A percentile compares a stretch with the other conserved stretches of the same genome.
Conservation (phyloP, 495 filamentous ascomycete genomes). For the Viridothelium virens region DNA sequence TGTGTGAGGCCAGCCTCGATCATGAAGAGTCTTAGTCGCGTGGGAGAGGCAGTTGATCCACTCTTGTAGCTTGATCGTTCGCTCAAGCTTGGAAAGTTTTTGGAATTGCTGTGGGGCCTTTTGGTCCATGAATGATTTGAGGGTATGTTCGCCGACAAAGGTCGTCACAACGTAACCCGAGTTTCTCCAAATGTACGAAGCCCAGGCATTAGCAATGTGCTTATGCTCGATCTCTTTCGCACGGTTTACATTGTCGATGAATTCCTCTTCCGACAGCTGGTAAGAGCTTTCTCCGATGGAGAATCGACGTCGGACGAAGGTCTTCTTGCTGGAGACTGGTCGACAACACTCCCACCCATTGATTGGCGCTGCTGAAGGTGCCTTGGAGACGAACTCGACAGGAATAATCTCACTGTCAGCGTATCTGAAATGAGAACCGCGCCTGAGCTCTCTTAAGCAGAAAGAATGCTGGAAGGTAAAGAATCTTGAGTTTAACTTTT, state of each 20-base stretch:
- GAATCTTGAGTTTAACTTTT: slow-evolving; percentile 63
- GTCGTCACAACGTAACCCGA: slow-evolving; percentile 70
- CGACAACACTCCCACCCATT: slow-evolving; percentile 54
- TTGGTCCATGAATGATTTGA: slow-evolving; percentile 69
- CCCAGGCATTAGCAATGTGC: slow-evolving; percentile 74
- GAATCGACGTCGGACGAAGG: slow-evolving; percentile 66
- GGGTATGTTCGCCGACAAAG: slow-evolving; percentile 63
- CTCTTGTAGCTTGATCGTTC: slow-evolving; percentile 60
- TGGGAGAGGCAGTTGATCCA: slow-evolving; percentile 86
- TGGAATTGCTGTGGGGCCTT: slow-evolving; percentile 48
- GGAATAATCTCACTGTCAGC: slow-evolving; percentile 72
- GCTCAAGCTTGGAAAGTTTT: slow-evolving; percentile 60
- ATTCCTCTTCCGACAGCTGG: slow-evolving; percentile 55
- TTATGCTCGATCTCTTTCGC: slow-evolving; percentile 60
- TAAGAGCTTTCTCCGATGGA: slow-evolving; percentile 52
- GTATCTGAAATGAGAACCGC: slow-evolving; percentile 67
- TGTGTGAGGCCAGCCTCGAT: slow-evolving; percentile 63
- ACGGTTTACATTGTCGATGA: slow-evolving; percentile 58
- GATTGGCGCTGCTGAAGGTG: slow-evolving; percentile 44
- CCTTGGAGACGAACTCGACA: slow-evolving; percentile 56
- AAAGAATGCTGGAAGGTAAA: slow-evolving; percentile 76
- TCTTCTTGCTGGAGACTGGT: slow-evolving; percentile 52
- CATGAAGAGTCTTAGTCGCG: slow-evolving; percentile 69
- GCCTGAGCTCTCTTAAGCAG: slow-evolving; percentile 59
- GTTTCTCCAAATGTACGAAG: slow-evolving; percentile 68